Evolutionary conservation across 257 asterid genomes (phyloP), one percentile per base, ranked within the genome.

Genomic region (Orobanche coerulescens): DNA sequence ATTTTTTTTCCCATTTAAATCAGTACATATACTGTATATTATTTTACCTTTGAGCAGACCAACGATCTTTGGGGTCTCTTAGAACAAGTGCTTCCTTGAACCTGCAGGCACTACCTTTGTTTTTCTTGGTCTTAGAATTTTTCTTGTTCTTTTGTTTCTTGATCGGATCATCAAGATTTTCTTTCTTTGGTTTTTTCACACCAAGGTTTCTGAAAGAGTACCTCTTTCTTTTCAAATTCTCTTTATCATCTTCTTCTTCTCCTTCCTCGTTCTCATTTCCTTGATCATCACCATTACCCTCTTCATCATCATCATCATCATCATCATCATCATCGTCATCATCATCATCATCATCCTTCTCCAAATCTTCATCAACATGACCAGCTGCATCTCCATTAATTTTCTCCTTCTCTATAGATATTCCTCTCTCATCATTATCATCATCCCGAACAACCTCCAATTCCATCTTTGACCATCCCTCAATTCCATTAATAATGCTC

Each of bases 11-110:
- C n/a, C n/a, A n/a, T n/a, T n/a, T n/a, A n/a, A n/a, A n/a, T n/a
- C 25, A 47, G 23, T 43, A 2, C 19, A 43, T 19, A 9, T 47
- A 7, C 18, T 18, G 13, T 1, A 47, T 16, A 14, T 9, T n/a
- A 11, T 25, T 11, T n/a, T 76, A 88, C 98, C 98, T 86, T 67
- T 83, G 92, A 42, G 94, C 22, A 58, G 98, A 93, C 97, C 98
- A 93, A 56, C 98, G 84, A 65, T 84, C 94, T 74, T 86, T 92
- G 50, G 97, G 95, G 69, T 82, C 75, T 44, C 79, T 83, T 33
- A 65, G 64, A 78, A 73, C 72, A 42, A 73, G 40, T 47, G 81
- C 70, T 52, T 79, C 83, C 72, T 69, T 84, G 71, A 70, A 81
- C 68, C 70, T 85, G 70, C 46, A 73, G 2, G 33, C 31, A 26